Percentiles rank a stretch among this genome's conserved stretches.
Conservation (phyloP, 768 basidiomycete genomes). For the Floccularia luteovirens region DNA sequence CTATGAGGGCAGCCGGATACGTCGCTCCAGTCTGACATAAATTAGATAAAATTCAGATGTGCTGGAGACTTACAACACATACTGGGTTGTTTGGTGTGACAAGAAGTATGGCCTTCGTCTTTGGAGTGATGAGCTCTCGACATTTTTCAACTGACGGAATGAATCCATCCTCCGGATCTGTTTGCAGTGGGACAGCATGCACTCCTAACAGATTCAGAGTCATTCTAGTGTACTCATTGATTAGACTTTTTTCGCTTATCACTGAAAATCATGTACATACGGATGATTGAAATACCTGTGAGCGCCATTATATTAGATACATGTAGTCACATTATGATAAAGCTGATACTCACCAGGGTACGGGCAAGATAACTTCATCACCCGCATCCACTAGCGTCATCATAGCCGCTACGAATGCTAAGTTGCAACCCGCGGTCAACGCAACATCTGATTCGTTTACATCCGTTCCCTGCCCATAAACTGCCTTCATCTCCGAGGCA, state of each 20-base stretch:
- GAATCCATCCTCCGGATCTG: constrained; percentile 45
- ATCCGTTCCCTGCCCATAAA: constrained; percentile 46
- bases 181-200: constrained; percentile 45
- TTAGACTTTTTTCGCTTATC: background rate
- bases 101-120: constrained; percentile 64
- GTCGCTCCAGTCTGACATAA: constrained; percentile 56
- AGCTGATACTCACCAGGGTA: constrained; percentile 46
- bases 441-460: constrained; percentile 51
- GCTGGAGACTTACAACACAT: constrained; percentile 7
- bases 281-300: constrained; percentile 63
- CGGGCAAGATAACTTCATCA: constrained; percentile 65
- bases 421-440: constrained; percentile 65
- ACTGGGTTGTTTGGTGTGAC: constrained; percentile 78
- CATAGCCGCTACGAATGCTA: constrained; percentile 57
- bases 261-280: constrained; percentile 21
- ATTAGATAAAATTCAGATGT: background rate
- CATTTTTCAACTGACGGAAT: constrained; percentile 48
- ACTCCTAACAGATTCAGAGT: constrained; percentile 56
- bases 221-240: constrained; percentile 40
- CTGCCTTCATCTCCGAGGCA: constrained; percentile 49
- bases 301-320: too few species aligned
- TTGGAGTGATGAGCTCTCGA: constrained; percentile 41
- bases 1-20: constrained; percentile 50
- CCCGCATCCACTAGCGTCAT: constrained; percentile 64
- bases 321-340: too few species aligned